Base-by-base conservation (phyloP, 306 rosid genomes). In the Medicago arabica region DNA sequence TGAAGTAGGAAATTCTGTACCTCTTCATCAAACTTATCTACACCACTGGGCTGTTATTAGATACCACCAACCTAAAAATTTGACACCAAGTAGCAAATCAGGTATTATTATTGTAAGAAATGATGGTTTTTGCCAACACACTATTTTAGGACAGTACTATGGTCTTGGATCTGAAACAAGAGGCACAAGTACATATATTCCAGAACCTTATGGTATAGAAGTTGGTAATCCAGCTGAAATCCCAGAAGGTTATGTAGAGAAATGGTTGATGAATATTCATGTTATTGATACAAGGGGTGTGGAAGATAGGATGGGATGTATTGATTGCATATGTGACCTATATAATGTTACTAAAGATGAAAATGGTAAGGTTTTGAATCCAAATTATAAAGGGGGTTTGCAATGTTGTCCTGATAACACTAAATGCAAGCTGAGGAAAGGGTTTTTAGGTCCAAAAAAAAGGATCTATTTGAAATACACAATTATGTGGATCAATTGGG, bases 401-500 rank as follows among this genome's bases (percentile, higher is more conserved):
- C 0, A 0, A 0, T 93, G 98, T 58, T 93, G 98, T 75, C 74
- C 81, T 80, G 93, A 89, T 79, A 6, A 72, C 6, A 59, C 87
- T 0, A 88, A 74, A 8, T 93, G 98, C 79, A 86, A 44, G 62
- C 49, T 89, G 74, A 88, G 38, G 31, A 80, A 85, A 75, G 86
- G 89, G 7, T 78, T 79, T 76, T 50, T 81, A 40, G 81, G 88
- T 25, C 79, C 62, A 19, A 78, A 75, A 75, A 82, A 90, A 77
- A 84, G 66, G 54, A 84, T 93, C 40, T 90, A 85, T 80, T 21
- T 93, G 59, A 87, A 71, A 85, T 93, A 91, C 68, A 90, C 91
- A 1, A 86, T 93, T 39, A 76, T 82, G 71, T 93, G 97, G 98
- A 72, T 88, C n/a, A 93, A 87, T 15, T 93, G 98, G 98, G 78